Conservation (phyloP, 139 green algal species). For the Closterium sp. region DNA sequence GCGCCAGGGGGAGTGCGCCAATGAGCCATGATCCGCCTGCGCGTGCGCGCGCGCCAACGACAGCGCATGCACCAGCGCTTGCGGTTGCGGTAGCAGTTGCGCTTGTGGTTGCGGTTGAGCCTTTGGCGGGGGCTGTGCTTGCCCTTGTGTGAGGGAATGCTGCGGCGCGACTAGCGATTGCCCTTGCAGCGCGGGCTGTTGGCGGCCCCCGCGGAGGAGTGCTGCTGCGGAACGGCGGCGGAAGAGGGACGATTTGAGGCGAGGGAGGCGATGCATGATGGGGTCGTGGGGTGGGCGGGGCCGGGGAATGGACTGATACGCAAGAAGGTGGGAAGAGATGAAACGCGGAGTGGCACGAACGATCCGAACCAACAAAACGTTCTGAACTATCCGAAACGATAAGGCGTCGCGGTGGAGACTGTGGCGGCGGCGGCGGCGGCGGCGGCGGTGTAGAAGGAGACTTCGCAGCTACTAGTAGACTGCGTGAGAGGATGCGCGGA, state of each 20-base stretch:
- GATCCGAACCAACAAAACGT: not conserved
- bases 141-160: not conserved
- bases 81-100: not conserved
- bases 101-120: not conserved
- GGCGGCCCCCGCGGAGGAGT: not conserved
- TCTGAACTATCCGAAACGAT: not conserved
- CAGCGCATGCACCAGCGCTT: not conserved
- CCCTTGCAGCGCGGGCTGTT: not conserved
- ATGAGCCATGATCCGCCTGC: not conserved
- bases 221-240: not conserved
- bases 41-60: not conserved
- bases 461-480: no score
- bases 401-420: no score
- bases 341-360: not conserved
- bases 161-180: not conserved
- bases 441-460: no score
- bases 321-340: not conserved
- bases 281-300: not conserved
- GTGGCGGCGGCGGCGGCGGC: no score
- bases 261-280: not conserved
- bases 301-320: not conserved
- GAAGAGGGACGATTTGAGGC: not conserved
- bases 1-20: not conserved
- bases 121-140: not conserved
- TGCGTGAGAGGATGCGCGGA: no score